A percentile compares a stretch with the other conserved stretches of the same genome.
These are phyloP conservation scores for Corylus americana DNA, from an alignment of 306 rosid species.

Conservation along the genomic window DNA sequence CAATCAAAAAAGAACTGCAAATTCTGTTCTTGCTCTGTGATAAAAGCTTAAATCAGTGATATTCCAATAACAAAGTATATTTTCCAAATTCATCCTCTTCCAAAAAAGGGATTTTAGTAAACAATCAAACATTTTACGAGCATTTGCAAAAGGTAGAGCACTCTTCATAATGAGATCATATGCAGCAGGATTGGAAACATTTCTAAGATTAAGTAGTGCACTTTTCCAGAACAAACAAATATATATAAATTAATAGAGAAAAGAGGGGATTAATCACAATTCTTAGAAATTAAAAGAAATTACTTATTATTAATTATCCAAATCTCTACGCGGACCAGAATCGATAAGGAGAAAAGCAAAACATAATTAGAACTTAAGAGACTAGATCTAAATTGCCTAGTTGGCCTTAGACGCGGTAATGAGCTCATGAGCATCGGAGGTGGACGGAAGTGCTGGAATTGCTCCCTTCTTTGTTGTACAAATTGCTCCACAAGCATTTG, in stretches of 20 bases:
- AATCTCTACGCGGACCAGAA: background rate
- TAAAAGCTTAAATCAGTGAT: no score
- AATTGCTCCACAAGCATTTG: slow-evolving; percentile 75
- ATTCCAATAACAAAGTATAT: no score
- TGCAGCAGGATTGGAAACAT: no score
- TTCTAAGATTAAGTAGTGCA: no score
- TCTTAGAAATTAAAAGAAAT: background rate
- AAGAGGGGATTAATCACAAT: background rate
- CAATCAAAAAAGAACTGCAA: no score
- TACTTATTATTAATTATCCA: background rate
- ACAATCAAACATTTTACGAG: no score
- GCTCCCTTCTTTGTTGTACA: slow-evolving; percentile 67
- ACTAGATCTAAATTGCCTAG: slow-evolving; percentile 1
- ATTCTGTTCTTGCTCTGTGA: no score
- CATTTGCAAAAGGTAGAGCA: no score
- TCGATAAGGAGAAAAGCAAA: background rate
- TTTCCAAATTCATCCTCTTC: no score
- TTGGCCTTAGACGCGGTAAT: slow-evolving; percentile 35
- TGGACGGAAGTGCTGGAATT: slow-evolving; percentile 70
- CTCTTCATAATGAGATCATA: no score
- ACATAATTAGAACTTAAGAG: background rate
- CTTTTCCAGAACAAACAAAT: no score
- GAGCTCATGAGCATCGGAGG: slow-evolving; percentile 36
- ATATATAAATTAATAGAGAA: background rate
- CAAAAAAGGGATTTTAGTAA: no score